Conservation (phyloP, 1,284 basidiomycete species). For the Microbotryomycetes sp. region DNA sequence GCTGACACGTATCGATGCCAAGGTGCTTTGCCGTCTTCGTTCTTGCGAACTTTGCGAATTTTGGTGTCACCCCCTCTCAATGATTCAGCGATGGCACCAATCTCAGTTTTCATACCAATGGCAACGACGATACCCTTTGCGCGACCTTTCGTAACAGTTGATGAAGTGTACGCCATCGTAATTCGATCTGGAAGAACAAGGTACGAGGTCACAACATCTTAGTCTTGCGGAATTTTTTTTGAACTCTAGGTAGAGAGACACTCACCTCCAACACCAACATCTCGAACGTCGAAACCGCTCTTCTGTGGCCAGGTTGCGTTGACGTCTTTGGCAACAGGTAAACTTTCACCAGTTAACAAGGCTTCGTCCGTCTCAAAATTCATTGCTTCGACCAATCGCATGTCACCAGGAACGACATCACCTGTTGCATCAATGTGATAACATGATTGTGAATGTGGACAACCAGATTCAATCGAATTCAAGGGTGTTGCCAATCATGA, state of each 20-base stretch:
- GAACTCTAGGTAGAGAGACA: background rate
- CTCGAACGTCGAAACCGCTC: constrained; percentile 24
- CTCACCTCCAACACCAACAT: constrained; percentile 41
- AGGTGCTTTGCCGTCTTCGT: constrained; percentile 40
- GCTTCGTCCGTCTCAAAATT: constrained; percentile 60
- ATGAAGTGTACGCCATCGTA: constrained; percentile 57
- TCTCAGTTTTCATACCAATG: constrained; percentile 62
- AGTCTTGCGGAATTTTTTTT: constrained; percentile 13
- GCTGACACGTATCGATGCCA: constrained; percentile 44
- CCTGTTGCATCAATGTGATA: too few species aligned
- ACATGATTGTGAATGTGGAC: too few species aligned
- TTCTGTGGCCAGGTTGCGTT: constrained; percentile 43
- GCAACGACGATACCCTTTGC: constrained; percentile 55
- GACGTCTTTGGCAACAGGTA: constrained; percentile 57
- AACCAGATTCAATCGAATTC: too few species aligned
- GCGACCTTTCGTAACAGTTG: constrained; percentile 60
- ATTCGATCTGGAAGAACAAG: constrained; percentile 52
- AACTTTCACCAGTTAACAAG: constrained; percentile 60
- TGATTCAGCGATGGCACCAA: constrained; percentile 55
- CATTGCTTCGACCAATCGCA: constrained; percentile 46
- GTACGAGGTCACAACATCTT: background rate
- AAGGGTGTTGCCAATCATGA: too few species aligned
- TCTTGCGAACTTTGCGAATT: constrained; percentile 26
- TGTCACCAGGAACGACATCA: constrained; percentile 58
- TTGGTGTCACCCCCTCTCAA: constrained; percentile 40